Evolutionary conservation across 2,329 filamentous ascomycete genomes (phyloP), one percentile per base, ranked within the genome.

Genomic region (Polytolypa hystricis): DNA sequence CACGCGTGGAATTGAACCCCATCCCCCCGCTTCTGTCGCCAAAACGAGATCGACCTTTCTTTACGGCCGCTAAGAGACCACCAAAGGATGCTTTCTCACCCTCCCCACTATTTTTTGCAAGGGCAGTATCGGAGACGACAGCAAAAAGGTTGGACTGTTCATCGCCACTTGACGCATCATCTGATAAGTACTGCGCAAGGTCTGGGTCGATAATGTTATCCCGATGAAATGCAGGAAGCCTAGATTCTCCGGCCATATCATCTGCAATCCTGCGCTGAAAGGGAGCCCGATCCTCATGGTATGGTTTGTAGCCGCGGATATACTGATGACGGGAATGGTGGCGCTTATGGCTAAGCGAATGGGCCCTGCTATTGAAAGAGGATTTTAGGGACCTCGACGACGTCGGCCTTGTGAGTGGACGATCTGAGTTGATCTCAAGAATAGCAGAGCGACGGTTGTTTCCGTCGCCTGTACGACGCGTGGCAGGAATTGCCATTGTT

Each of bases 151-250:
- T 87, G 61, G 87, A 80, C 49, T 93, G 84, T 46, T 98, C 87
- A 49, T 94, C 87, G 25, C 83, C 89, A 50, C 85, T 95, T 2
- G 87, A 94, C 32, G 84, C 86, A 48, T 84, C 79, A 55, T 98
- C 91, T 5, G 91, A 98, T 70, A 98, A 82, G 60, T 93, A 98
- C 21, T 85, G 83, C 4, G 87, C 89, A 37, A 98, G 67, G 52
- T 98, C 91, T 1, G 91, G 91, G 54, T 98, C 91, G 48, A 98
- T 96, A 48, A 98, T 94, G 53, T 91, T 96, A 64, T 98, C 91
- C 53, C 91, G 86, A 56, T 98, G 91, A 49, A 98, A 96, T n/a
- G 86, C 86, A 11, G 87, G 81, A 23, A 94, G 71, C 28, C 77
- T 76, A 5, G 75, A 66, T 44, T 78, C 80, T 44, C 72, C 76